Evolutionary conservation across 2,329 filamentous ascomycete genomes (phyloP), one percentile per base, ranked within the genome.

Genomic region (Pseudocercospora musae): DNA sequence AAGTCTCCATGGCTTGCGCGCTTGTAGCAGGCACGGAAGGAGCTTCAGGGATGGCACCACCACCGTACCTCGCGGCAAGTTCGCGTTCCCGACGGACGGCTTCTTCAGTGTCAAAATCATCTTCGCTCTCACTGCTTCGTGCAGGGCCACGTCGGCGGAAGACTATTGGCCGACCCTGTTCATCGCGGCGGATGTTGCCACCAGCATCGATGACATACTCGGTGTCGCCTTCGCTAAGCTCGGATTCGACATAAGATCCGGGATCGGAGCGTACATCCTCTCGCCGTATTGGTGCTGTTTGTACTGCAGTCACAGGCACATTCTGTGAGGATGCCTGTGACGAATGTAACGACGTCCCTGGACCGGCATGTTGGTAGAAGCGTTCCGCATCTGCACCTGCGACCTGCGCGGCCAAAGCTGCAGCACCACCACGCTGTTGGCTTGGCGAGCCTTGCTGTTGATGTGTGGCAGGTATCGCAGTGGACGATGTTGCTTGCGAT

Each of bases 181-280:
- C 79, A 75, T 90, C 88, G 58, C 81, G 82, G 60, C 85, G 80
- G 69, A 87, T 86, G 68, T 85, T 82, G 64, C 86, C 87, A 59
- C 84, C 78, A 31, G 81, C 79, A 72, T 89, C 86, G 68, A 86
- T 83, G 64, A 85, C 82, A 76, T 90, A 92, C 75, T 92, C 89
- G 75, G 89, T 89, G 77, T 88, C 86, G 74, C 83, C 86, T 74
- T 90, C 88, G 61, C 85, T 89, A 63, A 78, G 78, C 60, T 75
- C 75, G 62, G 81, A 81, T 58, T 67, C 69, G 20, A 59, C 59
- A 44, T 72, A 66, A 10, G 70, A 71, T 13, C 63, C 68, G 3
- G 60, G 65, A 42, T 71, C 67, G 2, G 69, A 70, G 11, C 62
- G 68, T 9, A 67, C 57, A 15, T 70, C 70, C 37, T 67, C 60